These are phyloP conservation scores for Cairneyella variabilis DNA, from an alignment of 495 filamentous ascomycete species.

Conservation along the genomic window DNA sequence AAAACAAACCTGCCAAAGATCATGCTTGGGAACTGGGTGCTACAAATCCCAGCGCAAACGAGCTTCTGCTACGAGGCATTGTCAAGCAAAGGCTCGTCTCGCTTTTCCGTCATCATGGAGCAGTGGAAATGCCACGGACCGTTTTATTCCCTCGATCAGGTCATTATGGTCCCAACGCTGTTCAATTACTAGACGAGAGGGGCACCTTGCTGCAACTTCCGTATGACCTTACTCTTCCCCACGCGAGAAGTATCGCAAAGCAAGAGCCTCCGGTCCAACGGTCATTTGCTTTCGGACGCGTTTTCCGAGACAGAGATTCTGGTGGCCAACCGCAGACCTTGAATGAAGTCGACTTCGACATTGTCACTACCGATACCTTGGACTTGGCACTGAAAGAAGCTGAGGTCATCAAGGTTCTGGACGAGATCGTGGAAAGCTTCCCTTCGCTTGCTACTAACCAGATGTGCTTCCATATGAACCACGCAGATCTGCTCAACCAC, in stretches of 20 bases:
- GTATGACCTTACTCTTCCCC: constrained; percentile 85
- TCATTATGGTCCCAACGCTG: constrained; percentile 66
- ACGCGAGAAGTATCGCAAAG: constrained; percentile 80
- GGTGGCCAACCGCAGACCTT: constrained; percentile 77
- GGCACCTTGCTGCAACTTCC: constrained; percentile 87
- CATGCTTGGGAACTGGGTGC: constrained; percentile 75
- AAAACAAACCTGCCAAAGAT: constrained; percentile 71
- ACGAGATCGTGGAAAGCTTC: constrained; percentile 83
- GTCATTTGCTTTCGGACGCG: constrained; percentile 84
- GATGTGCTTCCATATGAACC: constrained; percentile 92
- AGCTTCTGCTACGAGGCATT: constrained; percentile 66
- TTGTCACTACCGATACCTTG: constrained; percentile 71
- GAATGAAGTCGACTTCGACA: constrained; percentile 93
- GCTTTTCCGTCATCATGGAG: constrained; percentile 89
- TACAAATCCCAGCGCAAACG: constrained; percentile 40
- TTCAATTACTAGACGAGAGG: constrained; percentile 74
- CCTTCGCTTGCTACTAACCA: constrained; percentile 63
- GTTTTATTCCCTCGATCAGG: constrained; percentile 76
- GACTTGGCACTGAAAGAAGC: constrained; percentile 91
- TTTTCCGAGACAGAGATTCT: constrained; percentile 75
- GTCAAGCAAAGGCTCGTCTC: constrained; percentile 71
- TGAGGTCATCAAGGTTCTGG: constrained; percentile 89
- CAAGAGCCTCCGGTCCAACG: constrained; percentile 63
- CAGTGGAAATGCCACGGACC: constrained; percentile 72
- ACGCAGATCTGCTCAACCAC: constrained; percentile 75